Evolutionary conservation across 148 eudicot species (phyloP), one percentile per base, ranked within the genome.

Genomic region (Limonium bicolor): DNA sequence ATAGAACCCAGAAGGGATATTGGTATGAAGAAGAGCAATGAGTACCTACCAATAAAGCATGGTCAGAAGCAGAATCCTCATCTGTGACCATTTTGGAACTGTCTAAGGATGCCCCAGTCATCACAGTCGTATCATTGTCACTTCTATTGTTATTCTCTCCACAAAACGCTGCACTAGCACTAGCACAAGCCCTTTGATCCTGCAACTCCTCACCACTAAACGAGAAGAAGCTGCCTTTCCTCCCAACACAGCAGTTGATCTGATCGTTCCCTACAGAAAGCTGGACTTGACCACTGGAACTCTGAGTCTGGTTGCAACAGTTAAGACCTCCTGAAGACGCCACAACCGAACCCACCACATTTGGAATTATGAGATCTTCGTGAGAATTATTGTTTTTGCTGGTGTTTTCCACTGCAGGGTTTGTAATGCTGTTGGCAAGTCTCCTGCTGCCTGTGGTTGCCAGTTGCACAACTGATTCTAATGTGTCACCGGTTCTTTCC

Each of bases 381-480:
- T n/a, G n/a, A n/a, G n/a, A n/a, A n/a, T n/a, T n/a, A n/a, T n/a
- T n/a, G n/a, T n/a, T n/a, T n/a, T n/a, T n/a, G n/a, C n/a, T n/a
- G n/a, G n/a, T n/a, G n/a, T n/a, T n/a, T n/a, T n/a, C n/a, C n/a
- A n/a, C n/a, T n/a, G n/a, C n/a, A n/a, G n/a, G n/a, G n/a, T n/a
- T n/a, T n/a, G n/a, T n/a, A n/a, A n/a, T n/a, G n/a, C n/a, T n/a
- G n/a, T n/a, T n/a, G n/a, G n/a, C n/a, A n/a, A n/a, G 1, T 24
- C 26, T 30, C 47, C 26, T 42, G 29, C 58, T 60, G 54, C 31
- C 50, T 53, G 20, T 41, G 5, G 81, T 61, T 32, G 77, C 82
- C 64, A 68, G 88, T 38, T 80, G 79, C 41, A 84, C 95, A 17
- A 84, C 69, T 43, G 95, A 84, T 50, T 84, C 95, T 29, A 84